Evolutionary conservation across 257 asterid genomes (phyloP), one percentile per base, ranked within the genome.

Genomic region (Nicotiana sylvestris): DNA sequence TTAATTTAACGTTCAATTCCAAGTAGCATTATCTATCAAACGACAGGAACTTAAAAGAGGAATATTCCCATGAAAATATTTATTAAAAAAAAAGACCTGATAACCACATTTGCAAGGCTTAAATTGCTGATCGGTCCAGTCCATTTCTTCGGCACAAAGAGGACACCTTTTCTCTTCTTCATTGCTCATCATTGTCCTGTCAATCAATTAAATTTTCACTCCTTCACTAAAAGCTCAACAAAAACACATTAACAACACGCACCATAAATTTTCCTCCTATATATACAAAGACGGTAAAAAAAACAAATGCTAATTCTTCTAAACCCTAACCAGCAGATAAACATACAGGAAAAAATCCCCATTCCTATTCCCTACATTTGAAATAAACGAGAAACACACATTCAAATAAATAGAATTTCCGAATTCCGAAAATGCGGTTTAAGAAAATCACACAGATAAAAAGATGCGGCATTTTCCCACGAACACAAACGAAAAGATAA

Each of bases 101-200:
- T 96, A 96, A 83, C 98, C 97, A 74, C 98, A 96, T 85, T 91
- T 87, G 88, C 98, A 96, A 65, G 99, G 98, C 88, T 85, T 94
- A 87, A 96, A 94, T 86, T 94, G 99, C 88, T 89, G 97, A 88
- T 96, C 99, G 13, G 99, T 96, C 98, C 97, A 92, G 87, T 96
- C 99, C 99, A 94, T 94, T 85, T 94, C 99, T 90, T 96, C 98
- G 1, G 97, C 97, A 30, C 99, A 95, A 51, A 95, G 98, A n/a
- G 98, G 99, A 82, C 99, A 92, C 87, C 91, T 92, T 89, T 91
- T 95, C 95, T 94, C 97, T 88, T 91, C 99, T 92, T 95, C 98
- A 85, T 87, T 91, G 88, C 91, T 92, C 96, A 88, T 92, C 89
- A 69, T 95, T 87, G 88, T 90, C 90, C 88, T 91, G 57, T 37